Base-by-base conservation (phyloP, 164 flowering plant genomes). In the Magnolia sinica region DNA sequence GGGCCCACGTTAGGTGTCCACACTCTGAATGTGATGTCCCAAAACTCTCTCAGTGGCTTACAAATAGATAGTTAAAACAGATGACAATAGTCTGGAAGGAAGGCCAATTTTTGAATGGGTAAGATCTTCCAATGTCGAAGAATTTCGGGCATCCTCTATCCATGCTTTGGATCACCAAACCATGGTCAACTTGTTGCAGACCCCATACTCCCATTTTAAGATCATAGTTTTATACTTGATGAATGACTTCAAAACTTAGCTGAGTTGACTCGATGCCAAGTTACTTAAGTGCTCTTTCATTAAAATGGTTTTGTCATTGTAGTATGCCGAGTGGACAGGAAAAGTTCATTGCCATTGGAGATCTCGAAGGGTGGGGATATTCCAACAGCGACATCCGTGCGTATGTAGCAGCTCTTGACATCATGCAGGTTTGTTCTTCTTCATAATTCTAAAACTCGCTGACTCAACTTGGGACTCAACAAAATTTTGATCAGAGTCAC, bases 331-430 rank as follows among this genome's bases (percentile, higher is more conserved):
- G 61, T 29, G 98, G 93, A 73, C 87, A 88, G 31, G 98, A 90
- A 68, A 93, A 91, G 82, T 92, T 91, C 79, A 55, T 80, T 1
- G 77, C 55, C n/a, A 92, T 95, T 64, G 91, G 69, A 37, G 98
- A 93, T 76, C 84, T 92, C 58, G 51, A 92, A 85, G 98, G 96
- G 13, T 92, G 93, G 91, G 96, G 96, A 49, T 93, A 90, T 76
- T 76, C 91, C 1, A 91, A 90, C 77, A 78, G 85, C 52, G 97
- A 95, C 58, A 64, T 91, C 59, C 94, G 91, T 18, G 98, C 78
- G 22, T 87, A 88, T 82, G 66, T 88, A 23, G 96, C 82, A 58
- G 86, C 93, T 68, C 72, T 95, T 7, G 82, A 89, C 14, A 86
- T 92, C 77, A 77, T 93, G 83, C 98, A 92, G 96, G 97, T 93